Evolutionary conservation across 148 eudicot species (phyloP), one percentile per base, ranked within the genome.

Genomic region (Diospyros lotus): DNA sequence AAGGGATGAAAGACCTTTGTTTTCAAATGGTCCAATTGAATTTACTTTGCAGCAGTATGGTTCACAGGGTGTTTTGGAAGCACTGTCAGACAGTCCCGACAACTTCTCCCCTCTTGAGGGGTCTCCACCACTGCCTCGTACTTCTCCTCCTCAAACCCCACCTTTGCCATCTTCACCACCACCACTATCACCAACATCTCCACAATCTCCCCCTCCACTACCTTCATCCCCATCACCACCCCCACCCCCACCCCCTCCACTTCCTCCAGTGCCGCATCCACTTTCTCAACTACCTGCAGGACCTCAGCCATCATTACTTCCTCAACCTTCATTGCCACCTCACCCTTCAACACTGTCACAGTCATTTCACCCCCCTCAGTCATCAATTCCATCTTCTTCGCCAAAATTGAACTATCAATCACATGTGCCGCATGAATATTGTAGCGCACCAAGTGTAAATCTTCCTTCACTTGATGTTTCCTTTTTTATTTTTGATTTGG

Each of bases 141-240:
- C 79, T 75, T 83, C 95, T 76, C 97, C 97, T 54, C 95, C 98
- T 64, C 80, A 80, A 4, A 88, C 91, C 46, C 98, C 98, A 18
- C 98, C 97, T 63, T 82, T 91, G 65, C 98, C 97, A 60, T 65
- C 90, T 53, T 91, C 98, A 50, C 97, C 95, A 28, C 87, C 84
- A 46, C 93, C 95, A 8, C 83, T 86, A 2, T 76, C 84, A 14
- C 80, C 89, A 11, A 87, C 91, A 4, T 85, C 83, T 42, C 50
- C 63, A 14, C 71, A 87, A 7, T 82, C 84, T 7, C 66, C 83
- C 0, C 81, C 85, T 44, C 82, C 84, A 11, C 81, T 88, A 14
- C 79, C 84, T 6, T 81, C 87, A 4, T 83, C 86, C 0, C 85
- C 89, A 13, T 80, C 85, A 41, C 80, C 83, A 14, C 79, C 80